Evolutionary conservation across 768 basidiomycete genomes (phyloP).

Genomic region (Baorangia bicolor): DNA sequence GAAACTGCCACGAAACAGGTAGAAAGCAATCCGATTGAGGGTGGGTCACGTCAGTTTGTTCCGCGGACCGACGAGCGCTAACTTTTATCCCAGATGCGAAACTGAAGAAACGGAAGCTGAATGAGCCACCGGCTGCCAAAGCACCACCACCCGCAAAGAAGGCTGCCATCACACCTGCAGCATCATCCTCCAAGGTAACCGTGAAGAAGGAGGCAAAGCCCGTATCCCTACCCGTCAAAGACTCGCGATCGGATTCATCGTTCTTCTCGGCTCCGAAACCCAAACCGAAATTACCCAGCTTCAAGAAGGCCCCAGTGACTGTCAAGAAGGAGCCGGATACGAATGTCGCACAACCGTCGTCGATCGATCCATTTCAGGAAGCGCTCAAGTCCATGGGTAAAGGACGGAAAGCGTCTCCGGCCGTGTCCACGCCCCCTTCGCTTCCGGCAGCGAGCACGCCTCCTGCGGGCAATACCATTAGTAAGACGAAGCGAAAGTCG

Average conservation of each 20-base stretch:
- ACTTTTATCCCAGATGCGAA: conserved; percentile 45
- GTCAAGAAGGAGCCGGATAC: conserved; percentile 51
- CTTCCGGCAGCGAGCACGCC: conserved; percentile 31
- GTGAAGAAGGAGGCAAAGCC: conserved; percentile 59
- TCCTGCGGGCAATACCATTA: conserved; percentile 38
- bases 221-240: conserved; percentile 49
- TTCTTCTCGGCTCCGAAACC: conserved; percentile 88
- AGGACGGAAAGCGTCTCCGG: conserved; percentile 59
- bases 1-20: conserved; percentile 47
- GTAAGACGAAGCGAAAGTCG: conserved; percentile 67
- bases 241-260: conserved; percentile 81
- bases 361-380: conserved; percentile 81
- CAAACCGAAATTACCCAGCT: conserved; percentile 80
- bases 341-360: conserved; percentile 73
- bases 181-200: conserved; percentile 28
- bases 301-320: conserved; percentile 69
- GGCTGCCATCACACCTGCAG: conserved; percentile 41
- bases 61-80: conserved; percentile 25
- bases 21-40: conserved; percentile 52
- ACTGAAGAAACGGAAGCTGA: conserved; percentile 73
- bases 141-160: conserved; percentile 65
- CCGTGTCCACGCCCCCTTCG: conserved; percentile 57
- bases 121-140: conserved; percentile 47
- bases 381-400: conserved; percentile 74
- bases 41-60: conserved; percentile 65